A percentile compares a stretch with the other conserved stretches of the same genome.
Evolutionary conservation across 352 stramenopile genomes (phyloP).

Genomic region (Phytophthora multivora): DNA sequence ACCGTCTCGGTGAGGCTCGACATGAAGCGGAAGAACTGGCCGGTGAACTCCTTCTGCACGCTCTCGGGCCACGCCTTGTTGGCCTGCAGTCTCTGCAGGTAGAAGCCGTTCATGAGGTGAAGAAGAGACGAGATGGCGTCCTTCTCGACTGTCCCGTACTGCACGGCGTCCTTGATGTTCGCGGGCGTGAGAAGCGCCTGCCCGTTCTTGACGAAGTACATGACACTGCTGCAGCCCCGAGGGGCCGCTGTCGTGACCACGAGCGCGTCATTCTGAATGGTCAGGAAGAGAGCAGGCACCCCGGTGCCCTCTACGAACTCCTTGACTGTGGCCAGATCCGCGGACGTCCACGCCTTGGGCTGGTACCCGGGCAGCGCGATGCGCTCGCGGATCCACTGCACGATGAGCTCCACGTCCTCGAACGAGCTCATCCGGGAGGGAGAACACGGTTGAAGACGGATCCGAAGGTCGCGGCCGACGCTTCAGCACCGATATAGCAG

Average conservation of each 20-base stretch:
- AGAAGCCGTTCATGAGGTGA: conserved; percentile 87
- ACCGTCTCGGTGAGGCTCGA: conserved; percentile 93
- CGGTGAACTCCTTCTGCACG: conserved; percentile 94
- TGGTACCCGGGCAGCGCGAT: conserved; percentile 76
- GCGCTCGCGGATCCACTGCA: conserved; percentile 86
- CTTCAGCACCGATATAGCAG: conserved; percentile 1
- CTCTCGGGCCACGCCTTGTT: conserved; percentile 92
- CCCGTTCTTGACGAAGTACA: conserved; percentile 92
- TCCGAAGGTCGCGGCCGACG: conserved; percentile 10
- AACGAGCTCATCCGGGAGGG: conserved; percentile 70
- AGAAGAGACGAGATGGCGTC: conserved; percentile 82
- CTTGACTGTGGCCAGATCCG: conserved; percentile 81
- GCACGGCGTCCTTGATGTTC: conserved; percentile 63
- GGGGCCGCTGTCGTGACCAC: conserved; percentile 63
- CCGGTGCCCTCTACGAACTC: conserved; percentile 79
- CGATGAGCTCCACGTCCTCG: conserved; percentile 83
- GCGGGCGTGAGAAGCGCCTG: conserved; percentile 63
- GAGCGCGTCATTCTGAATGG: conserved; percentile 50
- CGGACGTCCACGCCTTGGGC: conserved; percentile 71
- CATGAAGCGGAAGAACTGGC: conserved; percentile 96
- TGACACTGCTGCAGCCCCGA: conserved; percentile 52
- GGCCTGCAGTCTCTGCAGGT: conserved; percentile 76
- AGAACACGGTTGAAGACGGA: neutral
- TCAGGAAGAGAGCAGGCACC: conserved; percentile 75
- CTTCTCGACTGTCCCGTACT: conserved; percentile 81